Percentiles rank a stretch among this genome's conserved stretches.
These are phyloP conservation scores for Brasenia schreberi DNA, from an alignment of 164 flowering plant species.

Conservation along the genomic window DNA sequence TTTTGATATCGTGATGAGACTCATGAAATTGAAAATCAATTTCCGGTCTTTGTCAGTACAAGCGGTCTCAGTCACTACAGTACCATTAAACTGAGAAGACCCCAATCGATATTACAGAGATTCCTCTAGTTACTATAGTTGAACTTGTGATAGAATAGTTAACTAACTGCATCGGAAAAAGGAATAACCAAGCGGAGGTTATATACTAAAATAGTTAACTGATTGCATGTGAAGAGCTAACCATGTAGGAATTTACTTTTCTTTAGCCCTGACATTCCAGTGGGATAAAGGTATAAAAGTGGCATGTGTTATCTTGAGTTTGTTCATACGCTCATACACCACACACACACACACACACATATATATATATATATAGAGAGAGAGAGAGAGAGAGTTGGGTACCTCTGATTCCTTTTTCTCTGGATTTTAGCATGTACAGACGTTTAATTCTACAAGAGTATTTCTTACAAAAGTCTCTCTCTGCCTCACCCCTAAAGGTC, in stretches of 20 bases:
- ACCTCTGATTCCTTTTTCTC: constrained; percentile 2
- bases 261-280: neutral
- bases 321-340: no score
- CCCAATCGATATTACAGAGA: neutral
- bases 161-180: neutral
- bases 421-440: constrained; percentile 3
- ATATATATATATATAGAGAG: neutral
- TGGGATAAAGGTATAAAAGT: neutral
- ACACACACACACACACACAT: no score
- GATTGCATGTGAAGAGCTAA: neutral
- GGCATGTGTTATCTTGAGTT: neutral
- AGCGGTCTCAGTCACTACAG: neutral
- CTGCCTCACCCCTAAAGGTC: neutral
- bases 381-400: neutral
- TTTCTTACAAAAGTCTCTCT: neutral
- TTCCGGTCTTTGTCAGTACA: neutral
- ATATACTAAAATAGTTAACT: neutral
- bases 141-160: neutral
- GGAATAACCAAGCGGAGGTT: neutral
- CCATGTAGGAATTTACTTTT: neutral
- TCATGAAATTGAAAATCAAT: neutral
- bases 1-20: neutral
- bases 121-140: neutral
- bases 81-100: neutral
- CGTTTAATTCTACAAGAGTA: neutral